Conservation (phyloP, 1,139 yeast genomes). For the Zygosaccharomyces sapae region DNA sequence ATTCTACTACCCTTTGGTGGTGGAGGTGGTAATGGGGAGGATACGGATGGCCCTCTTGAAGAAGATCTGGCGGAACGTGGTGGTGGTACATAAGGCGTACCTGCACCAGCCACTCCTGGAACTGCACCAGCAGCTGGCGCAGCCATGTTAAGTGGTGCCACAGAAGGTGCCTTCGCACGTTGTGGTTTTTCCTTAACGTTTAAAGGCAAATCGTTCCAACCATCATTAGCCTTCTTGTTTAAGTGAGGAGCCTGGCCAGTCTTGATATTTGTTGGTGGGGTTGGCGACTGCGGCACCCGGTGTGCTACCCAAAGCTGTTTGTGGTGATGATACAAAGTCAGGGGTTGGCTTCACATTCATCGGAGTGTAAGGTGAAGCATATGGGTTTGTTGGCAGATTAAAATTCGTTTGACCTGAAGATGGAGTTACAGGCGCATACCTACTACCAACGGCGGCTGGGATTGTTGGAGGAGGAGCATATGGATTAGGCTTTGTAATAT, state of each 20-base stretch:
- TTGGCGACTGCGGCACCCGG: slow-evolving; percentile 2
- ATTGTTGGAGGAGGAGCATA: slow-evolving; percentile 42
- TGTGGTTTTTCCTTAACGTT: slow-evolving; percentile 52
- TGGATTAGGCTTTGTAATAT: slow-evolving; percentile 31
- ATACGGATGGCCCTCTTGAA: slow-evolving; percentile 19
- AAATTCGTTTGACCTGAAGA: slow-evolving; percentile 16
- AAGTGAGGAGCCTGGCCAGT: slow-evolving; percentile 38
- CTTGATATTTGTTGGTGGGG: slow-evolving; percentile 20
- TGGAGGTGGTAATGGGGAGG: slow-evolving; percentile 18
- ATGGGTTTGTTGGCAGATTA: slow-evolving; percentile 35
- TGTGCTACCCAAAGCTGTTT: slow-evolving; percentile 5
- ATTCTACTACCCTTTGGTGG: slow-evolving; percentile 13
- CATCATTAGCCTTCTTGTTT: slow-evolving; percentile 63
- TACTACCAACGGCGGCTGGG: slow-evolving; percentile 5
- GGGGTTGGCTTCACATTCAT: slow-evolving; percentile 18
- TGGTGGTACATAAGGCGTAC: slow-evolving; percentile 18
- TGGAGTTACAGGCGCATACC: slow-evolving; percentile 16
- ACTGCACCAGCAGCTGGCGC: slow-evolving; percentile 16
- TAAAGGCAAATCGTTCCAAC: slow-evolving; percentile 94
- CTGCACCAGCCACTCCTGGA: slow-evolving; percentile 7
- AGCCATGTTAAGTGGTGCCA: slow-evolving; percentile 27
- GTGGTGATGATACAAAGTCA: slow-evolving; percentile 15
- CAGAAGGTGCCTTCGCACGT: slow-evolving; percentile 40
- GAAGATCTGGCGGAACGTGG: slow-evolving; percentile 23
- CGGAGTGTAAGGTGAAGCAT: slow-evolving; percentile 29